Evolutionary conservation across 345 rosid species (phyloP).

Genomic region (Citrus glauca): DNA sequence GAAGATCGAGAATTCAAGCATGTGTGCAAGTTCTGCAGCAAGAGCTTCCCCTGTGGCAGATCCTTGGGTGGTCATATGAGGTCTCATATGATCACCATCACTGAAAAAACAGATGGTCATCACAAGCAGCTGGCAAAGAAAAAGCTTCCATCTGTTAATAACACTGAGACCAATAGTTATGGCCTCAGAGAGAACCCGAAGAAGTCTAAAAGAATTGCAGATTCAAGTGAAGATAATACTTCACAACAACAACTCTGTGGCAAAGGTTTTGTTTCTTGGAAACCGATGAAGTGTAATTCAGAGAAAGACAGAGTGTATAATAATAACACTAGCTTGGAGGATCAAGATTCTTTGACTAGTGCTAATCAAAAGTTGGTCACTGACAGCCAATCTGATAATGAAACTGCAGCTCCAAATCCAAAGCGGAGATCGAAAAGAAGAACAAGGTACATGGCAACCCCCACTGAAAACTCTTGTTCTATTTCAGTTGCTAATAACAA

Average conservation of each 20-base stretch:
- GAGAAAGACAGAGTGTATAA: conserved; percentile 26
- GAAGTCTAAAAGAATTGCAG: conserved; percentile 44
- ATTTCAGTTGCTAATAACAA: conserved; percentile 27
- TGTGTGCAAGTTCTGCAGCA: conserved; percentile 62
- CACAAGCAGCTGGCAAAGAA: conserved; percentile 22
- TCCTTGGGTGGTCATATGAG: conserved; percentile 78
- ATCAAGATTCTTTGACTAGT: conserved; percentile 38
- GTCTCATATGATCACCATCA: conserved; percentile 49
- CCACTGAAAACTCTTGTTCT: conserved; percentile 39
- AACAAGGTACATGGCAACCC: conserved; percentile 28
- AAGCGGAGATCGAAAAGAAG: conserved; percentile 43
- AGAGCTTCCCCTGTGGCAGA: conserved; percentile 60
- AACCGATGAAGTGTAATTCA: conserved; percentile 40
- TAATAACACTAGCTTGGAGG: conserved; percentile 20
- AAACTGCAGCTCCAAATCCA: conserved; percentile 30
- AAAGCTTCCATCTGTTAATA: conserved; percentile 27
- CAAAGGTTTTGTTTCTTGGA: conserved; percentile 28
- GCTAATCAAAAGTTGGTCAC: conserved; percentile 24
- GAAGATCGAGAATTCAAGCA: conserved; percentile 35
- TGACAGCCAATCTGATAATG: conserved; percentile 46
- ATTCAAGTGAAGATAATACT: conserved; percentile 14
- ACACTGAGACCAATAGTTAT: conserved; percentile 20
- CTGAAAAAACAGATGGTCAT: conserved; percentile 25
- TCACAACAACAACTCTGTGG: conserved; percentile 12
- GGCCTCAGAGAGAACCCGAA: conserved; percentile 49